Base-by-base conservation (phyloP, 768 basidiomycete species). In the Calocera cornea region DNA sequence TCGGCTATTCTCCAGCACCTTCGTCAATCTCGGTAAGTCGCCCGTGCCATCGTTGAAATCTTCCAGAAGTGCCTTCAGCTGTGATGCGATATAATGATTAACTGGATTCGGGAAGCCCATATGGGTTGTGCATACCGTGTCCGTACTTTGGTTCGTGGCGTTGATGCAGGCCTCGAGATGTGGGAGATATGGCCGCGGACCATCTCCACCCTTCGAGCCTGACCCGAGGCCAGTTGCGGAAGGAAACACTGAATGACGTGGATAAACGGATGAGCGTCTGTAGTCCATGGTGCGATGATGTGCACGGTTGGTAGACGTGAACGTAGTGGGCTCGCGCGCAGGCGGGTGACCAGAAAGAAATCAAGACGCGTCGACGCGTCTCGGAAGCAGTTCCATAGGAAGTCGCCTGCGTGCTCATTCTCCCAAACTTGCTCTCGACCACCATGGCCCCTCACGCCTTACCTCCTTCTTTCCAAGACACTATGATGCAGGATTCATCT, bases 11-110 rank as follows among this genome's bases (percentile, higher is more conserved):
- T 85, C 79, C 44, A 92, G 72, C 16, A 92, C 80, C 68, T 82
- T 84, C 34, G 78, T 81, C 82, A 91, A 87, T 64, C 90, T 81
- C 0, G 84, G 86, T 5, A 90, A 78, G 76, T 92, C 90, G 34
- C 79, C 79, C 0, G 87, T 90, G 0, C 89, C 89, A 70, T 84
- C 54, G 14, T 60, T 60, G 27, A 60, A 60, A 19, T 60, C 54
- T 27, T 60, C 54, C 31, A 60, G 31, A 7, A 60, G 54, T 2
- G 54, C 54, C 54, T 60, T 60, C 5, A 60, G 54, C 54, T 47
- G 7, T 19, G 44, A 5, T 3, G 19, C 44, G 7, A 8, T 47
- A 7, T 19, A 38, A 19, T 24, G 7, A 47, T 47, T 47, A 47
- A 19, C 8, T 33, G 5, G 14, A 47, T 60, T 10, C 7, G 31